A percentile compares a stretch with the other conserved stretches of the same genome.
Conservation (phyloP, 116 monocot genomes). For the Phalaenopsis hybrid region DNA sequence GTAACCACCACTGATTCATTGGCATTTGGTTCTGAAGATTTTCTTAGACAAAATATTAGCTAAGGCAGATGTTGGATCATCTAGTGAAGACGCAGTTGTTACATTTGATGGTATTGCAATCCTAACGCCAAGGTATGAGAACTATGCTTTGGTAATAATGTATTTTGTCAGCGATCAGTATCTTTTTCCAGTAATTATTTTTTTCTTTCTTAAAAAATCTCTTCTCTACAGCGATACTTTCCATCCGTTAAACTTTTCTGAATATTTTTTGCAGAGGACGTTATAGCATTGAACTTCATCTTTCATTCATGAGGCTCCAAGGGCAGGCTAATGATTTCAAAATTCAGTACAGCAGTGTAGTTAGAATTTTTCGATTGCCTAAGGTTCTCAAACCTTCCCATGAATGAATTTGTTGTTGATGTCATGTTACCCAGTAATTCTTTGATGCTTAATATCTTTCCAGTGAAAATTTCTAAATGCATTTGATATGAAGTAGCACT, state of each 20-base stretch:
- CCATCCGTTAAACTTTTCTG: not conserved
- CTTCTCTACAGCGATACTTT: not conserved
- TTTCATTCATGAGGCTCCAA: conserved; percentile 92
- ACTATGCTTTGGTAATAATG: not conserved
- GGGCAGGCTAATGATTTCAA: conserved; percentile 99
- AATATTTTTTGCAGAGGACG: conserved; percentile 54
- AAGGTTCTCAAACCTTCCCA: conserved; percentile 47
- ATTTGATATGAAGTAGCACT: not conserved
- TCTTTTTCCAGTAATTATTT: not conserved
- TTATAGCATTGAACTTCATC: conserved; percentile 93
- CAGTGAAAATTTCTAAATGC: not conserved
- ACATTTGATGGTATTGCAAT: conserved; percentile 95
- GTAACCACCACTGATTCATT: not conserved
- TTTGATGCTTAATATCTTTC: not conserved
- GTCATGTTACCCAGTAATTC: not conserved
- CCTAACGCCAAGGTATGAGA: conserved; percentile 82
- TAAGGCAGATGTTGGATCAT: conserved; percentile 88
- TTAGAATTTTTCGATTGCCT: conserved; percentile 86
- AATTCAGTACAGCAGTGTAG: conserved; percentile 96
- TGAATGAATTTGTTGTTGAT: conserved; percentile 5
- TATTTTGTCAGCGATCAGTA: not conserved
- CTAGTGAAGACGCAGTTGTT: conserved; percentile 80
- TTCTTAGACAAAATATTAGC: conserved; percentile 68
- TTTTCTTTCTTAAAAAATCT: not conserved
- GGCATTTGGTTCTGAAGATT: conserved; percentile 35